phyloP scores from a whole-genome alignment of 2,329 filamentous ascomycete genomes.

The Diplodia seriata region DNA sequence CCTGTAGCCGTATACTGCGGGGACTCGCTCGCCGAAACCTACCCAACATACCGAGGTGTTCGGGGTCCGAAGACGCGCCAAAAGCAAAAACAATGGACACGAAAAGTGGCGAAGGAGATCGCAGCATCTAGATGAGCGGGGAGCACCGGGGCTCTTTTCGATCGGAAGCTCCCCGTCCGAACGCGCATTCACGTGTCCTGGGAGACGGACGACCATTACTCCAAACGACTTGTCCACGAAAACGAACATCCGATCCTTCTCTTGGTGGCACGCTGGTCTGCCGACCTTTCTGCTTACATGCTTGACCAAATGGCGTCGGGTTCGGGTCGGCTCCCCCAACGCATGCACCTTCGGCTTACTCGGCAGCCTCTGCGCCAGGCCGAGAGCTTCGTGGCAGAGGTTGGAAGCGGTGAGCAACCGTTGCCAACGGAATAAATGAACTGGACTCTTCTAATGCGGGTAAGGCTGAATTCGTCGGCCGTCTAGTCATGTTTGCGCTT shows the following conservation, averaged over 20 bases:
- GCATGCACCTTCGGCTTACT: slow-evolving; percentile 3
- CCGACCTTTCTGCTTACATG: slow-evolving; percentile 6
- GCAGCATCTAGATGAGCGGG: neutral
- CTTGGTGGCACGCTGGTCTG: neutral
- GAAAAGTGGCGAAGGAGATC: slow-evolving; percentile 5
- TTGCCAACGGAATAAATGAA: neutral
- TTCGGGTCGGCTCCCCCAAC: slow-evolving; percentile 7
- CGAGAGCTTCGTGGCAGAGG: neutral
- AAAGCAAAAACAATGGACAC: slow-evolving; percentile 2
- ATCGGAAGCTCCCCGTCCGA: neutral
- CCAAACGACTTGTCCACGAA: slow-evolving; percentile 6
- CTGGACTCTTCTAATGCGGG: neutral
- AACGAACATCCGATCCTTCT: neutral
- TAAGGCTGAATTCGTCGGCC: slow-evolving; percentile 15
- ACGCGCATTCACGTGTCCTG: neutral
- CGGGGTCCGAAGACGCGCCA: slow-evolving; percentile 2
- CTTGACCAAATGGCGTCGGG: neutral
- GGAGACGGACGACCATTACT: neutral
- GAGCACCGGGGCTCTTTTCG: neutral
- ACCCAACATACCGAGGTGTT: neutral
- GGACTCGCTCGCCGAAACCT: neutral
- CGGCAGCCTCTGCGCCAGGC: neutral
- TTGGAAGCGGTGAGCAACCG: neutral
- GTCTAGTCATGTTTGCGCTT: neutral
- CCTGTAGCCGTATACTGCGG: slow-evolving; percentile 19